Evolutionary conservation across 2,329 filamentous ascomycete genomes (phyloP), one percentile per base, ranked within the genome.

Genomic region (Helotiales sp.): DNA sequence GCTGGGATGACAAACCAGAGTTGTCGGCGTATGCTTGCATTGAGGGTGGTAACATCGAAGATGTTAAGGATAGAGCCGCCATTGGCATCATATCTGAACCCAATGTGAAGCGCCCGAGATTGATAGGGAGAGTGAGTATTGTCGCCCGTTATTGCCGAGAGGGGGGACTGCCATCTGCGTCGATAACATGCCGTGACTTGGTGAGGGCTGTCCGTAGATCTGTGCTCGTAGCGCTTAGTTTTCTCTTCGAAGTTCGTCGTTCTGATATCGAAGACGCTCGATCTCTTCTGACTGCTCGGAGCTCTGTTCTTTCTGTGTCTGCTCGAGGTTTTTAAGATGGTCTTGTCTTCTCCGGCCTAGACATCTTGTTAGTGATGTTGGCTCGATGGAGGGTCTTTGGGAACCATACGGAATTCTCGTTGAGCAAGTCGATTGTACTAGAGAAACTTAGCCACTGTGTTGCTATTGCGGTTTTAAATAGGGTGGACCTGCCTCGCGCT

Each of bases 361-460:
- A 54, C 30, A 59, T 61, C 61, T 40, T 2, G 63, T 74, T 69
- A 73, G 67, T 62, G 28, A 64, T 54, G n/a, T n/a, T 30, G 64
- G 30, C 26, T 28, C 37, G 30, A n/a, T n/a, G n/a, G 28, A 55
- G 20, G 22, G 57, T 34, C n/a, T n/a, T 52, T 43, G 28, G 20
- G 47, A 45, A 32, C 54, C 79, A 71, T 79, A 81, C 80, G 78
- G 69, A 82, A 82, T 69, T 81, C 79, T 70, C 80, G 73, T 66
- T 82, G 80, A 57, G 80, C 80, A 69, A 81, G 78, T 59, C 80
- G 77, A 67, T 82, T 82, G 71, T 78, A 78, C 76, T 78, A 26
- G 6, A 24, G 20, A 10, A 11, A 61, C 15, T 30, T n/a, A 15
- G 49, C 20, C 34, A 59, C 49, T 50, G 45, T 49, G 24, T 57